Evolutionary conservation across 345 rosid genomes (phyloP), one percentile per base, ranked within the genome.

Genomic region (Microcos paniculata): DNA sequence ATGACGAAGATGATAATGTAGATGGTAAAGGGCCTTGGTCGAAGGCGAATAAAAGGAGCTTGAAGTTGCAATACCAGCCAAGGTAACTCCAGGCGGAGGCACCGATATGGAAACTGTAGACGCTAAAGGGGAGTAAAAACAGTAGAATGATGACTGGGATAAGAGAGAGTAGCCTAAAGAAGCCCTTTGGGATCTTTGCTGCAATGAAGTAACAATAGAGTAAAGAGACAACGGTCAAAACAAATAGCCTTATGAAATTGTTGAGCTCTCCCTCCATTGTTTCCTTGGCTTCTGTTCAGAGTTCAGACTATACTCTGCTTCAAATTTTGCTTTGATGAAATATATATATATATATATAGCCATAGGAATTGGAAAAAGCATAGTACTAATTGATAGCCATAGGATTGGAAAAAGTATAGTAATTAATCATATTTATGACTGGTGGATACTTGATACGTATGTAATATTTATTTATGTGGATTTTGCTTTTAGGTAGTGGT

Each of bases 21-120:
- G 87, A 86, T 15, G 73, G 87, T 12, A 91, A 78, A 55, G 94
- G 94, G 71, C 90, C 89, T 73, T 75, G 87, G 56, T 78, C 80
- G 31, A 89, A 83, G 84, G 91, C 78, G 67, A 87, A 83, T 52
- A 92, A 89, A 69, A 89, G 84, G 79, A 92, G 92, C 55, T 83
- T 90, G 82, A 80, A 87, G 81, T 75, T 88, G 76, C 86, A 80
- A 2, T 86, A 86, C 96, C 93, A 90, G 3, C 81, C 40, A 23
- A 90, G 82, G 77, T 84, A 77, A 78, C 80, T 79, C 59, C 76
- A 78, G 0, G 90, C 63, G 26, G 79, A 11, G 40, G 69, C 76
- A 45, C 80, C 51, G 4, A 87, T 72, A 72, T 85, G 86, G 55
- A 71, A 2, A 53, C 82, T 51, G 65, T 83, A 45, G 71, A 87